A percentile compares a stretch with the other conserved stretches of the same genome.
Conservation (phyloP, 1,284 basidiomycete genomes). For the Apiotrichum laibachii region DNA sequence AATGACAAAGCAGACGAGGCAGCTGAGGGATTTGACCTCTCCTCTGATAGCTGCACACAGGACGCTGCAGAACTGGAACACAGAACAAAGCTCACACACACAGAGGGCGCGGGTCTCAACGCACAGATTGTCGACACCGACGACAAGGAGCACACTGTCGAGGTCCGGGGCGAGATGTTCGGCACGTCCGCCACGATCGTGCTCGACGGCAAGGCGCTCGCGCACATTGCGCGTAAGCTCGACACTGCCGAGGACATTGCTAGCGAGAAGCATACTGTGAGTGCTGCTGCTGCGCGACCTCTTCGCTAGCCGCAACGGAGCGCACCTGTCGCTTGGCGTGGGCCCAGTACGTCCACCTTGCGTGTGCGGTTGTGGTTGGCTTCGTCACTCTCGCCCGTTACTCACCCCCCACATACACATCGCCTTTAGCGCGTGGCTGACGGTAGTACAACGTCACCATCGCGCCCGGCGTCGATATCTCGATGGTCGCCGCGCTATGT, state of each 20-base stretch:
- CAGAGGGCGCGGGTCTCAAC: conserved; percentile 11
- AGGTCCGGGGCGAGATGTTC: conserved; percentile 13
- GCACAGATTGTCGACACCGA: conserved; percentile 5
- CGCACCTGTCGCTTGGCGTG: no score
- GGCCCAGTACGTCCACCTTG: no score
- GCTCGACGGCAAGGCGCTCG: conserved; percentile 2
- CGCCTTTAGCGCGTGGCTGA: not conserved
- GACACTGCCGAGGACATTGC: conserved; percentile 3
- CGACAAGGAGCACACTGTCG: conserved; percentile 6
- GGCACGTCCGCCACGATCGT: conserved; percentile 13
- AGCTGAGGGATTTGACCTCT: no score
- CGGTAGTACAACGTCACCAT: conserved; percentile 48
- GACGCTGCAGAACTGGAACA: no score
- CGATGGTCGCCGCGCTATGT: conserved; percentile 51
- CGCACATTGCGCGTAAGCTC: conserved; percentile 12
- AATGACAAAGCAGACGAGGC: no score
- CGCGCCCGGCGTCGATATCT: conserved; percentile 52
- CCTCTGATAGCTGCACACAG: no score
- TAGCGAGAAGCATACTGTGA: conserved; percentile 17
- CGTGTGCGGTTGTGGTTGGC: no score
- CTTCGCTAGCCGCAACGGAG: no score
- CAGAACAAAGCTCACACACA: no score
- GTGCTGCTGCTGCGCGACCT: no score
- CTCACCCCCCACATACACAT: no score
- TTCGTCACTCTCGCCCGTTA: no score